These are phyloP conservation scores for Saccharomyces pastorianus DNA, from an alignment of 1,139 yeast species.

Conservation along the genomic window DNA sequence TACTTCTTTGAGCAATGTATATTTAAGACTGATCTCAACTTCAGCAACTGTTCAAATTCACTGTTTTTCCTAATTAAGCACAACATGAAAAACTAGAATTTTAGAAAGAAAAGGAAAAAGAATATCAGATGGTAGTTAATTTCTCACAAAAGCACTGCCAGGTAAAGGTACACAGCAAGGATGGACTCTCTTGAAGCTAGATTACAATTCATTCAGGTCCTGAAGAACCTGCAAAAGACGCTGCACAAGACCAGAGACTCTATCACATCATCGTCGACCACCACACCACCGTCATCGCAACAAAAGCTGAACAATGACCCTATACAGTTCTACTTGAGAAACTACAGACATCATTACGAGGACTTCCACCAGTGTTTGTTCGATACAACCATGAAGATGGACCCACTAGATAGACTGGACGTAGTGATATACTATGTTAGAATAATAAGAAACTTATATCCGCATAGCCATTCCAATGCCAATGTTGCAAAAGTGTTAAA, in stretches of 20 bases:
- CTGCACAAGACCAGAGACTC: conserved; percentile 14
- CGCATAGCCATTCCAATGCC: background rate
- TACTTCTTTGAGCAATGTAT: background rate
- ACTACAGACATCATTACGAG: conserved; percentile 28
- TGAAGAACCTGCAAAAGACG: conserved; percentile 27
- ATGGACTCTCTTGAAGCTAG: conserved; percentile 32
- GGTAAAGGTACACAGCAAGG: background rate
- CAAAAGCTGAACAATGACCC: conserved; percentile 17
- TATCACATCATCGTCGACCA: conserved; percentile 6
- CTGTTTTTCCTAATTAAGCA: background rate
- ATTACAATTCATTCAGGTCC: conserved; percentile 27
- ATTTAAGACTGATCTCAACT: background rate
- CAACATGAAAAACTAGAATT: background rate
- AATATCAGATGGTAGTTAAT: background rate
- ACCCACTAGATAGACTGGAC: conserved; percentile 26
- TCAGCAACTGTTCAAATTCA: conserved; percentile 1
- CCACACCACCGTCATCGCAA: background rate
- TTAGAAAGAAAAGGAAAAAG: conserved; percentile 4
- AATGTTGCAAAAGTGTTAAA: conserved; percentile 11
- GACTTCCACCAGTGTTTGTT: conserved; percentile 31
- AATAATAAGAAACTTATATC: conserved; percentile 9
- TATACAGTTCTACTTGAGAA: conserved; percentile 24
- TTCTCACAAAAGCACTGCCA: conserved; percentile 9
- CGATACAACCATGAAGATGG: conserved; percentile 25
- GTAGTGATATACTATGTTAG: conserved; percentile 24